Percentiles rank a stretch among this genome's conserved stretches.
Conservation (phyloP, 1,284 basidiomycete genomes). For the Leccinum pachyderme region DNA sequence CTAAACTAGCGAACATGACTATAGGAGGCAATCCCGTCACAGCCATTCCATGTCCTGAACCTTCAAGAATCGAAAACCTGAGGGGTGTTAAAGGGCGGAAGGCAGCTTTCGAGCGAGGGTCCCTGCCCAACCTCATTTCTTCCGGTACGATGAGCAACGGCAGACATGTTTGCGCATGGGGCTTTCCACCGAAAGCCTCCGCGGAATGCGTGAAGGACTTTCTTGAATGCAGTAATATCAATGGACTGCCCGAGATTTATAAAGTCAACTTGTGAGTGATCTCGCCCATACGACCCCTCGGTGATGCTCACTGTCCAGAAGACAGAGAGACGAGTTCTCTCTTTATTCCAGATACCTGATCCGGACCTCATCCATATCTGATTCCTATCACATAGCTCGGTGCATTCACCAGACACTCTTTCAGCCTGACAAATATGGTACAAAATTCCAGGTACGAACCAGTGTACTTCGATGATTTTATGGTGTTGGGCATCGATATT, state of each 20-base stretch:
- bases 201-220: slow-evolving; percentile 38
- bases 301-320: slow-evolving; percentile 18
- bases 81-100: slow-evolving; percentile 44
- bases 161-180: slow-evolving; percentile 56
- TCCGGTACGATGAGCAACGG: slow-evolving; percentile 51
- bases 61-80: slow-evolving; percentile 26
- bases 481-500: slow-evolving; percentile 1
- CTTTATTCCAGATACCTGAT: slow-evolving; percentile 52
- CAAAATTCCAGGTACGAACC: slow-evolving; percentile 51
- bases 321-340: slow-evolving; percentile 41
- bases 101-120: slow-evolving; percentile 40
- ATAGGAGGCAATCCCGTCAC: slow-evolving; percentile 40
- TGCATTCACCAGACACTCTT: slow-evolving; percentile 58
- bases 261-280: slow-evolving; percentile 51
- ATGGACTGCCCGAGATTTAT: slow-evolving; percentile 41
- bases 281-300: neutral
- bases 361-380: slow-evolving; percentile 51
- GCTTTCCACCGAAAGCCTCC: slow-evolving; percentile 51
- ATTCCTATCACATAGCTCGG: slow-evolving; percentile 67
- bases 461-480: slow-evolving; percentile 54
- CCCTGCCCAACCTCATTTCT: slow-evolving; percentile 41
- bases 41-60: slow-evolving; percentile 21
- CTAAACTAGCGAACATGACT: slow-evolving; percentile 39
- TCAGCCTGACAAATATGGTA: slow-evolving; percentile 35
- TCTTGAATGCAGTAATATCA: slow-evolving; percentile 46